A percentile compares a stretch with the other conserved stretches of the same genome.
Conservation (phyloP, 257 asterid genomes). For the Solanum sitiens region DNA sequence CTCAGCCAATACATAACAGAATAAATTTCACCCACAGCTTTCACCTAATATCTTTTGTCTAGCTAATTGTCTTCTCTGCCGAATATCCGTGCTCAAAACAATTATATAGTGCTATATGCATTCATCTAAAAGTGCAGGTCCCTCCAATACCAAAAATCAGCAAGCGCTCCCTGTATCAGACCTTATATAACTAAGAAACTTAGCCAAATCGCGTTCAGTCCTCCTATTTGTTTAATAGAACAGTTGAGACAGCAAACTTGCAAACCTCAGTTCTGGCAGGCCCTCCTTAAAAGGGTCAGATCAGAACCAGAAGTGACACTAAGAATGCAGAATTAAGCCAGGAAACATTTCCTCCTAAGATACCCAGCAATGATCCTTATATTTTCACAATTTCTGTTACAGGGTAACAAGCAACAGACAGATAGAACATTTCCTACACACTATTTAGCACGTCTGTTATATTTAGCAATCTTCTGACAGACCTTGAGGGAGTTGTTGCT, state of each 20-base stretch:
- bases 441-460: background rate
- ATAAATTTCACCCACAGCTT: background rate
- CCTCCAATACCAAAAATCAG: background rate
- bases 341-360: background rate
- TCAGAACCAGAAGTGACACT: background rate
- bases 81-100: background rate
- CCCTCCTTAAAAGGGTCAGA: background rate
- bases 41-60: background rate
- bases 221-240: background rate
- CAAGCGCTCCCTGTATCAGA: background rate
- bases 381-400: background rate
- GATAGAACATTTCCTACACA: background rate
- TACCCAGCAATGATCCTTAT: background rate
- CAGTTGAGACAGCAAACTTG: background rate
- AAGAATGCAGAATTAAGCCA: background rate
- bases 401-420: background rate
- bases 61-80: background rate
- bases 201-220: background rate
- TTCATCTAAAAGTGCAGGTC: background rate
- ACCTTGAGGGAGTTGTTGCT: conserved; percentile 34
- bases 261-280: background rate
- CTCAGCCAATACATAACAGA: background rate
- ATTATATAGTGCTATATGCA: background rate
- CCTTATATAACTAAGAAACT: background rate
- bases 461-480: background rate